A percentile compares a stretch with the other conserved stretches of the same genome.
phyloP scores from a whole-genome alignment of 2,329 filamentous ascomycete species.

The Periconia sp. region DNA sequence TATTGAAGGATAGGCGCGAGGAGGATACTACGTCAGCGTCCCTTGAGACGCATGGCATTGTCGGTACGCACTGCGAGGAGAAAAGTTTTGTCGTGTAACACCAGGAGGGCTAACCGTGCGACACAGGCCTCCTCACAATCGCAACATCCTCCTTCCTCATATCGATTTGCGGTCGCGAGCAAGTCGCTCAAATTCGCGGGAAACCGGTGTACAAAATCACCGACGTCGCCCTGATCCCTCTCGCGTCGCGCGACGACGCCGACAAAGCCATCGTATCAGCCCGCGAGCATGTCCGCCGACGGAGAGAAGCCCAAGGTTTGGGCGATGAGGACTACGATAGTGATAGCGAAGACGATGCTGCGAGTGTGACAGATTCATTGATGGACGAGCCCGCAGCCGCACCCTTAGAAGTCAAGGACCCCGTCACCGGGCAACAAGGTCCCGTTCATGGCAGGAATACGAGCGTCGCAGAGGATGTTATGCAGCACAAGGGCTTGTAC shows the following conservation, averaged over 20 bases:
- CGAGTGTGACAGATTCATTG: conserved; percentile 40
- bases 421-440: conserved; percentile 28
- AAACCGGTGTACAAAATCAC: conserved; percentile 84
- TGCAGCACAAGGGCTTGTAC: conserved; percentile 78
- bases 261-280: conserved; percentile 69
- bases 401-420: conserved; percentile 35
- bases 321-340: conserved; percentile 26
- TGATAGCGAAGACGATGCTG: conserved; percentile 36
- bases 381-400: conserved; percentile 37
- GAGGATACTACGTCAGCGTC: conserved; percentile 41
- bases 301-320: conserved; percentile 23
- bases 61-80: conserved; percentile 52
- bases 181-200: conserved; percentile 84
- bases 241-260: conserved; percentile 75
- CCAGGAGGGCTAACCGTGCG: neutral
- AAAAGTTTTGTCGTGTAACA: neutral
- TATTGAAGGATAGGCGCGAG: conserved; percentile 44
- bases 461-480: conserved; percentile 86
- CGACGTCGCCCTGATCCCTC: conserved; percentile 87
- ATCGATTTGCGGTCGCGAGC: conserved; percentile 80
- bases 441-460: conserved; percentile 23
- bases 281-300: conserved; percentile 47
- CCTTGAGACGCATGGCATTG: conserved; percentile 54
- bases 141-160: conserved; percentile 82
- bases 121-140: conserved; percentile 76